phyloP scores from a whole-genome alignment of 345 rosid species.

The Gossypium australe region DNA sequence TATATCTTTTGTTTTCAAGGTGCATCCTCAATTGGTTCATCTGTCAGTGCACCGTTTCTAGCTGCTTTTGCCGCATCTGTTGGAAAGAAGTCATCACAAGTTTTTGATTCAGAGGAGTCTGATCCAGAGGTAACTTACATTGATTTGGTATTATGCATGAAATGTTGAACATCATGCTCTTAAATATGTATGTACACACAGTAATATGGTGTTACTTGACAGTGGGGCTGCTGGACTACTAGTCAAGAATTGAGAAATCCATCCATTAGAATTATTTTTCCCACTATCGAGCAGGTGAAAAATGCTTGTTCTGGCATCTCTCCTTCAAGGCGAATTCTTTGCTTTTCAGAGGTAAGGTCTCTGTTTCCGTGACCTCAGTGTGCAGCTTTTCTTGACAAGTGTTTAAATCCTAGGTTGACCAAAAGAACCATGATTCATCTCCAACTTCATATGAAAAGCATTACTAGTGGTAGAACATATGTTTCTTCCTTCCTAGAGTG shows the following conservation, averaged over 20 bases:
- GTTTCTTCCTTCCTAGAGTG: background rate
- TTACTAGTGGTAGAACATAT: background rate
- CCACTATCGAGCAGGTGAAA: constrained; percentile 78
- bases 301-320: constrained; percentile 56
- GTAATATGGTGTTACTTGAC: constrained; percentile 22
- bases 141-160: constrained; percentile 8
- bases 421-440: background rate
- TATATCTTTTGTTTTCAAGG: constrained; percentile 39
- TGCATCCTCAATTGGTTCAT: constrained; percentile 76
- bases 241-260: constrained; percentile 73
- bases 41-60: constrained; percentile 62
- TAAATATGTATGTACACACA: constrained; percentile 5
- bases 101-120: constrained; percentile 79
- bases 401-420: background rate
- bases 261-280: constrained; percentile 66
- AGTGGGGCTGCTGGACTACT: constrained; percentile 98
- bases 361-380: background rate
- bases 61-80: constrained; percentile 78
- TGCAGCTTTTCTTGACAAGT: background rate
- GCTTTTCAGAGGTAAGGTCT: constrained; percentile 76
- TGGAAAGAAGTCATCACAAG: constrained; percentile 57
- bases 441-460: background rate
- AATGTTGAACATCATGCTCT: constrained; percentile 9
- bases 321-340: constrained; percentile 65
- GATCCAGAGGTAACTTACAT: constrained; percentile 73